phyloP scores from a whole-genome alignment of 2,329 filamentous ascomycete species.

The Mycocentrospora acerina region DNA sequence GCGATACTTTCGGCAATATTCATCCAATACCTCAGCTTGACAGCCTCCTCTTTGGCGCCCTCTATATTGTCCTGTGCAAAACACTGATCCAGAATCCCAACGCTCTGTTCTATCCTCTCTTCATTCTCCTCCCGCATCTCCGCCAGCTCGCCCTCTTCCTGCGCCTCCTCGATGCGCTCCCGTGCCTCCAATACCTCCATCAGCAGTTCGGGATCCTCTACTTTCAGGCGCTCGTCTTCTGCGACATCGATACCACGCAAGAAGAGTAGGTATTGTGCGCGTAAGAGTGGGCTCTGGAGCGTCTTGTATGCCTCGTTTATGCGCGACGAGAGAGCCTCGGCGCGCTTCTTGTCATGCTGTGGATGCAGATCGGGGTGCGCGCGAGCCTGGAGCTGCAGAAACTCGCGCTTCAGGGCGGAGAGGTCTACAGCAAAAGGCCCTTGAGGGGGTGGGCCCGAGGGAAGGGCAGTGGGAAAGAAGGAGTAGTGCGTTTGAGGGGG shows the following conservation, averaged over 20 bases:
- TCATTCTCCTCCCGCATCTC: constrained; percentile 67
- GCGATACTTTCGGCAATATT: constrained; percentile 80
- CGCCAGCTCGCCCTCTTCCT: constrained; percentile 63
- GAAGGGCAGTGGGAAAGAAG: constrained; percentile 80
- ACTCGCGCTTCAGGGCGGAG: constrained; percentile 74
- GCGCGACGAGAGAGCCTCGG: constrained; percentile 74
- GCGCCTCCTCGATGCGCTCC: constrained; percentile 60
- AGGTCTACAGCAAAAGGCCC: constrained; percentile 76
- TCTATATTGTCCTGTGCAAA: constrained; percentile 69
- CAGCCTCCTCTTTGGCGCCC: constrained; percentile 68
- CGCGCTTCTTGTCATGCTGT: constrained; percentile 56
- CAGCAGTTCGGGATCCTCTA: constrained; percentile 71
- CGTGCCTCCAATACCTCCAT: constrained; percentile 75
- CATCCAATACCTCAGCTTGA: constrained; percentile 84
- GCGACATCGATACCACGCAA: constrained; percentile 74
- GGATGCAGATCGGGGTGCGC: constrained; percentile 71
- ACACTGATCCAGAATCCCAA: constrained; percentile 61
- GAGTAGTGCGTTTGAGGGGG: constrained; percentile 69
- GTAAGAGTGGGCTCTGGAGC: constrained; percentile 71
- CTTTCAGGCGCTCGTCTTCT: constrained; percentile 72
- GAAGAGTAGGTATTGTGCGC: constrained; percentile 84
- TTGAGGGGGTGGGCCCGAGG: constrained; percentile 72
- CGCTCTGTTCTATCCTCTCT: constrained; percentile 63
- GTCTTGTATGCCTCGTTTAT: constrained; percentile 95
- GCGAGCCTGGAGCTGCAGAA: constrained; percentile 76